Percentiles rank a stretch among this genome's conserved stretches.
phyloP scores from a whole-genome alignment of 495 filamentous ascomycete genomes.

The Penicillium ochrochloron region DNA sequence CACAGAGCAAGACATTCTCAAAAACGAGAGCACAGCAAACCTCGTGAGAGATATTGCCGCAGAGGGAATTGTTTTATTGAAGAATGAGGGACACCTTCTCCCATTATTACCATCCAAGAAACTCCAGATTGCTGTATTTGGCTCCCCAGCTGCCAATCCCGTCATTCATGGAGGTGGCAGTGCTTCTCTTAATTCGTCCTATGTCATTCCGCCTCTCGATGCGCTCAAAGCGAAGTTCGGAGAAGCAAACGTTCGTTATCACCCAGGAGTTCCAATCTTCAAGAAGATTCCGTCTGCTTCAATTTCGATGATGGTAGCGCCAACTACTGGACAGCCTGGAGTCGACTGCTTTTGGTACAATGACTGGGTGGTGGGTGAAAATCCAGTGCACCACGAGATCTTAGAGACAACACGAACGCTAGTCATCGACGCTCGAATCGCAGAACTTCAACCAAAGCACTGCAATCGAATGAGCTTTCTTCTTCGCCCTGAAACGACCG shows the following conservation, averaged over 20 bases:
- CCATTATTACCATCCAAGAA: background rate
- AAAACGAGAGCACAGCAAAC: background rate
- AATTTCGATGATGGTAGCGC: background rate
- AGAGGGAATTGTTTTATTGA: background rate
- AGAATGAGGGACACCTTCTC: background rate
- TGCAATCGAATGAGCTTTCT: conserved; percentile 9
- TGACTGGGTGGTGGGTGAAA: conserved; percentile 7
- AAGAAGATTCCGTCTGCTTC: conserved; percentile 7
- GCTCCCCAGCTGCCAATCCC: background rate
- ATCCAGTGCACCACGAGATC: conserved; percentile 11
- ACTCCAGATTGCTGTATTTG: background rate
- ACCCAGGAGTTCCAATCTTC: conserved; percentile 15
- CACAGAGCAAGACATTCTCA: background rate
- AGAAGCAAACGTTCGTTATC: background rate
- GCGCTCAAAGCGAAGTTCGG: conserved; percentile 7
- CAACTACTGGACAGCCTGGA: conserved; percentile 4
- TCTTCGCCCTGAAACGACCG: background rate
- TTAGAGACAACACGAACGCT: conserved; percentile 6
- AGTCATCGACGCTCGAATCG: conserved; percentile 7
- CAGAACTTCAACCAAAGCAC: conserved; percentile 3
- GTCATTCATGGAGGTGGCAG: background rate
- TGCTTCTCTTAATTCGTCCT: background rate
- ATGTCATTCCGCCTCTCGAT: conserved; percentile 9
- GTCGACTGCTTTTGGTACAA: conserved; percentile 17
- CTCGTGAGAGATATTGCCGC: background rate